Evolutionary conservation across 495 filamentous ascomycete genomes (phyloP).

Genomic region (Hypoxylon trugodes): DNA sequence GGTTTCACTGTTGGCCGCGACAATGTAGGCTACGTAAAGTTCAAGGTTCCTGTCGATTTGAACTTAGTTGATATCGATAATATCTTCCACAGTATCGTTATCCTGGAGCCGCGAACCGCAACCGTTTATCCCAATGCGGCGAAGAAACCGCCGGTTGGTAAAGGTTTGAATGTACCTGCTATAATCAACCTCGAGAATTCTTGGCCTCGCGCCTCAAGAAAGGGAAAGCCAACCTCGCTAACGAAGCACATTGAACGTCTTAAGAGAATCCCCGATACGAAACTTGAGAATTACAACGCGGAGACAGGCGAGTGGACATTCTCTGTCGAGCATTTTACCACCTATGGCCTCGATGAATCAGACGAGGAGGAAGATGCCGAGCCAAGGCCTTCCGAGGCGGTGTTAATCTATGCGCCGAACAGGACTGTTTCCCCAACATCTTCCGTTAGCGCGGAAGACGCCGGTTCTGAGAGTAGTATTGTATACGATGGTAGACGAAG

Average conservation of each 20-base stretch:
- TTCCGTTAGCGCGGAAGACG: constrained; percentile 19
- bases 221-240: constrained; percentile 59
- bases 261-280: constrained; percentile 76
- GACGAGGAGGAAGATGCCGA: constrained; percentile 76
- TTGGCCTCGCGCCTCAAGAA: constrained; percentile 76
- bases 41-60: constrained; percentile 83
- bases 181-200: constrained; percentile 86
- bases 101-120: constrained; percentile 74
- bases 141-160: constrained; percentile 81
- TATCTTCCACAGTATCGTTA: constrained; percentile 75
- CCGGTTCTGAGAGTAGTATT: constrained; percentile 67
- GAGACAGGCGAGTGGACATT: constrained; percentile 89
- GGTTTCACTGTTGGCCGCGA: constrained; percentile 84
- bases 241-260: constrained; percentile 85
- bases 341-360: constrained; percentile 84
- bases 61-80: constrained; percentile 73
- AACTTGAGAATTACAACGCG: constrained; percentile 78
- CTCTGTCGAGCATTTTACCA: constrained; percentile 92
- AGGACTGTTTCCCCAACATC: not conserved
- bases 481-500: constrained; percentile 81
- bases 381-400: constrained; percentile 52
- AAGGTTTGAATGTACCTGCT: constrained; percentile 90
- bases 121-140: constrained; percentile 83
- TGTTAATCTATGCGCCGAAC: not conserved
- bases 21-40: constrained; percentile 78